Evolutionary conservation across 192 early-diverging fungal species (phyloP).

Genomic region (Entomortierella beljakovae): DNA sequence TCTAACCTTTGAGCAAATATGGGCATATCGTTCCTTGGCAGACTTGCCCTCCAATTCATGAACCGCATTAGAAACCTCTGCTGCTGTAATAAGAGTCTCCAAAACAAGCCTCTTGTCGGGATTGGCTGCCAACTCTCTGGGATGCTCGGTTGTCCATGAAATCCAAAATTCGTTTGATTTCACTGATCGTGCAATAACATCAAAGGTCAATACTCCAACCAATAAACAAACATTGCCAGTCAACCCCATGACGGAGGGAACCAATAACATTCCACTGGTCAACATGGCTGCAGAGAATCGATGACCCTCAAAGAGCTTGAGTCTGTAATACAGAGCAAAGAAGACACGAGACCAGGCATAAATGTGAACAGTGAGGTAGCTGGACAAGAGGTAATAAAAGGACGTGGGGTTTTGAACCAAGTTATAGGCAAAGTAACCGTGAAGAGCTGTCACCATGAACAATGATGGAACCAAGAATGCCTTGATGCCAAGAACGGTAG

Average conservation of each 20-base stretch:
- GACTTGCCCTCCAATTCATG: conserved; percentile 6
- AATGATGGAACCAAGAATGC: conserved; percentile 47
- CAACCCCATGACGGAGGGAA: conserved; percentile 41
- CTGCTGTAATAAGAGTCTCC: conserved; percentile 36
- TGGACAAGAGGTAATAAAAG: conserved; percentile 40
- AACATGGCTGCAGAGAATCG: conserved; percentile 51
- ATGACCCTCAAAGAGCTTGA: conserved; percentile 43
- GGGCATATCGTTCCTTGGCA: conserved; percentile 28
- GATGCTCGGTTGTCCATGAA: conserved; percentile 50
- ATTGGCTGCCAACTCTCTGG: conserved; percentile 22
- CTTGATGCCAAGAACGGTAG: conserved; percentile 48
- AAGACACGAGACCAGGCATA: conserved; percentile 55
- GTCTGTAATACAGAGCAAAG: conserved; percentile 45
- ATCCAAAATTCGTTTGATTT: conserved; percentile 23
- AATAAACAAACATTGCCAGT: conserved; percentile 33
- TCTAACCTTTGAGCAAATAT: conserved; percentile 35
- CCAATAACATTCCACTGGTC: conserved; percentile 44
- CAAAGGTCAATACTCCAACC: conserved; percentile 11
- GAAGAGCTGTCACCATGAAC: conserved; percentile 31
- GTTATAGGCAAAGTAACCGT: conserved; percentile 47
- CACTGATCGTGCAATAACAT: conserved; percentile 20
- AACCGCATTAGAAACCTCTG: conserved; percentile 25
- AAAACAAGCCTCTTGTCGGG: conserved; percentile 44
- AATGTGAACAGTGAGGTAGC: conserved; percentile 51
- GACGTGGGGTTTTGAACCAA: conserved; percentile 41